Percentiles rank a stretch among this genome's conserved stretches.
Conservation (phyloP, 1,284 basidiomycete species). For the Blastosporella zonata region DNA sequence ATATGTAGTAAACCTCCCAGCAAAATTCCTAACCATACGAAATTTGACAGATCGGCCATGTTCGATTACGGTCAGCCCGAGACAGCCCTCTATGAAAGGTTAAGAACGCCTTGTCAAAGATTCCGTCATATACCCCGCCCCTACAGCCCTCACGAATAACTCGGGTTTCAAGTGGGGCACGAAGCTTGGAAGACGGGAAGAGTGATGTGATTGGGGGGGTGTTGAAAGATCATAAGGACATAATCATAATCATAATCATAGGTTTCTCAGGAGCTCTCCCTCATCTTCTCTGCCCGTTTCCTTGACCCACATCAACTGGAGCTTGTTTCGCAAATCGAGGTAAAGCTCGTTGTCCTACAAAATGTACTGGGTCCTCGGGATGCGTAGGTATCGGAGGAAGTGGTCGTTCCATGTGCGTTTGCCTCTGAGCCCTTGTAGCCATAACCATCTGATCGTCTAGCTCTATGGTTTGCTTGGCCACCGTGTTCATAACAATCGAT, state of each 20-base stretch:
- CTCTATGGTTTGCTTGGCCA: slow-evolving; percentile 6
- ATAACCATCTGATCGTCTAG: slow-evolving; percentile 3
- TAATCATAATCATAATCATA: slow-evolving; percentile 6
- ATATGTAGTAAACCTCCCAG: neutral
- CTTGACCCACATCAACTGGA: slow-evolving; percentile 5
- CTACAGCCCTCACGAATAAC: neutral
- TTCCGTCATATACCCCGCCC: neutral
- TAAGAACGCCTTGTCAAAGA: neutral
- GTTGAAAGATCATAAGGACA: neutral
- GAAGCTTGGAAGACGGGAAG: neutral
- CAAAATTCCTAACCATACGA: too few relatives aligned
- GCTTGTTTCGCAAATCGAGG: neutral
- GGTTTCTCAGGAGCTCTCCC: neutral
- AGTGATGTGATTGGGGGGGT: neutral
- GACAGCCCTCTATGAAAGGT: neutral
- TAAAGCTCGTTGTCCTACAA: neutral
- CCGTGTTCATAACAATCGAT: slow-evolving; percentile 1
- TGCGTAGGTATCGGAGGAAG: neutral
- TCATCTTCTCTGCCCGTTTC: neutral
- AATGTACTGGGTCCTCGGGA: slow-evolving; percentile 3
- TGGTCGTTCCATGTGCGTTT: neutral
- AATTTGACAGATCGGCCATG: slow-evolving; percentile 5
- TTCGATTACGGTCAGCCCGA: neutral
- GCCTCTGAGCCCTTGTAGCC: neutral
- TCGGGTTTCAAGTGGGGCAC: slow-evolving; percentile 10